Evolutionary conservation across 2,329 filamentous ascomycete genomes (phyloP).

Genomic region (Colletotrichum echinochloae): DNA sequence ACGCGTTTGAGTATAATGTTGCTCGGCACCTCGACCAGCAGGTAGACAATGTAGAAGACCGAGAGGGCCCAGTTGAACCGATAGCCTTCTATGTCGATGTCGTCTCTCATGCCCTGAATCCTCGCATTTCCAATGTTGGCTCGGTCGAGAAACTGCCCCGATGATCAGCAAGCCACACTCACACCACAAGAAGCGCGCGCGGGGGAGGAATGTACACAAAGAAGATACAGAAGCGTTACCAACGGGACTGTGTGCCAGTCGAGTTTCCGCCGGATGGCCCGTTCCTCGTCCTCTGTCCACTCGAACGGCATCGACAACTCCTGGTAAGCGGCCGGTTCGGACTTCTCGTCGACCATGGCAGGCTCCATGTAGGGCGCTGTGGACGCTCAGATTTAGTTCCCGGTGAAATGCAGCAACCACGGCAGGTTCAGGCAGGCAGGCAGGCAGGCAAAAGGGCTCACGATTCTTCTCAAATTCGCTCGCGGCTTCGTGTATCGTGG

Average conservation of each 20-base stretch:
- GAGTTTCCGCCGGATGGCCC: conserved; percentile 61
- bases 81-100: conserved; percentile 60
- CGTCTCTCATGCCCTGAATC: conserved; percentile 64
- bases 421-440: too few species aligned
- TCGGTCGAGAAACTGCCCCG: conserved; percentile 46
- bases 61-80: conserved; percentile 69
- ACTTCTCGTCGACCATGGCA: neutral
- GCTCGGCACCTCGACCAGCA: conserved; percentile 66
- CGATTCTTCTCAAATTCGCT: neutral
- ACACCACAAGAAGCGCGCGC: conserved; percentile 25
- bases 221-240: conserved; percentile 64
- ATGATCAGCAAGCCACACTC: neutral
- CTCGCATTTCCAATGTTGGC: conserved; percentile 66
- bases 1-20: conserved; percentile 67
- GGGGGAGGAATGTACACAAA: conserved; percentile 58
- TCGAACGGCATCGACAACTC: conserved; percentile 5
- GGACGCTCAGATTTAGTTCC: neutral
- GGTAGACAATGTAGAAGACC: conserved; percentile 69
- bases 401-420: too few species aligned
- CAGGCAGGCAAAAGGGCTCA: neutral
- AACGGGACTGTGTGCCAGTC: conserved; percentile 65
- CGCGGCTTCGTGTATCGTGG: conserved; percentile 2
- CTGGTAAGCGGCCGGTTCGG: neutral
- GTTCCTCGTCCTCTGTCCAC: conserved; percentile 66
- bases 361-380: neutral